Conservation (phyloP, 208 protist genomes). For the Crithidia mellificae region DNA sequence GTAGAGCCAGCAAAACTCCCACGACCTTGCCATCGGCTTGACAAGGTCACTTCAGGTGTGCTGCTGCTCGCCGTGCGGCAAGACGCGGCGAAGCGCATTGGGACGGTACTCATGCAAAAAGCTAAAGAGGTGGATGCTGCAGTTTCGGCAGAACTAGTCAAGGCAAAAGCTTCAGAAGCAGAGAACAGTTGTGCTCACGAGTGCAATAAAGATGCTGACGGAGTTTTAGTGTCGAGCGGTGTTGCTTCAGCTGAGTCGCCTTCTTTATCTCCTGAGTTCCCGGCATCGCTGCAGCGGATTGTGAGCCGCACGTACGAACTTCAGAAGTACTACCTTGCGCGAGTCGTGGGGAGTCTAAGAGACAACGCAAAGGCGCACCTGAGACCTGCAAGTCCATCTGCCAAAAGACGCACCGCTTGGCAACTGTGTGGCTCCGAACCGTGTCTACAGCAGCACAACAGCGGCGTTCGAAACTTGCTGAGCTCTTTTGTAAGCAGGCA, state of each 20-base stretch:
- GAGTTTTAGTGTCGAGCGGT: no score
- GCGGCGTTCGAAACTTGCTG: slow-evolving; percentile 1
- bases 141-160: slow-evolving; percentile 22
- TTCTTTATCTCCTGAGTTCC: neutral
- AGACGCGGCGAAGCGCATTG: slow-evolving; percentile 53
- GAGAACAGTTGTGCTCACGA: no score
- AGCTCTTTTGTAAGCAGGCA: neutral
- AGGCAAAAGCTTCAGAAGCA: no score
- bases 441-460: slow-evolving; percentile 19
- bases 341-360: no score
- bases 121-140: slow-evolving; percentile 56
- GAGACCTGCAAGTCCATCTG: neutral
- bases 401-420: neutral
- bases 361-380: no score
- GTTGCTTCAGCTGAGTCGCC: no score
- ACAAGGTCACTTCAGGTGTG: slow-evolving; percentile 89
- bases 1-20: slow-evolving; percentile 54
- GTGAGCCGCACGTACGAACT: slow-evolving; percentile 25
- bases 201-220: neutral
- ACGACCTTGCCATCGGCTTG: slow-evolving; percentile 82
- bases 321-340: slow-evolving; percentile 45
- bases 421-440: slow-evolving; percentile 9
- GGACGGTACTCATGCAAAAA: slow-evolving; percentile 63
- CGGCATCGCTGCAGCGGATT: slow-evolving; percentile 16
- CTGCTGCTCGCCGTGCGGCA: slow-evolving; percentile 65